A percentile compares a stretch with the other conserved stretches of the same genome.
phyloP scores from a whole-genome alignment of 1,139 yeast genomes.

The Yamadazyma mexicana region DNA sequence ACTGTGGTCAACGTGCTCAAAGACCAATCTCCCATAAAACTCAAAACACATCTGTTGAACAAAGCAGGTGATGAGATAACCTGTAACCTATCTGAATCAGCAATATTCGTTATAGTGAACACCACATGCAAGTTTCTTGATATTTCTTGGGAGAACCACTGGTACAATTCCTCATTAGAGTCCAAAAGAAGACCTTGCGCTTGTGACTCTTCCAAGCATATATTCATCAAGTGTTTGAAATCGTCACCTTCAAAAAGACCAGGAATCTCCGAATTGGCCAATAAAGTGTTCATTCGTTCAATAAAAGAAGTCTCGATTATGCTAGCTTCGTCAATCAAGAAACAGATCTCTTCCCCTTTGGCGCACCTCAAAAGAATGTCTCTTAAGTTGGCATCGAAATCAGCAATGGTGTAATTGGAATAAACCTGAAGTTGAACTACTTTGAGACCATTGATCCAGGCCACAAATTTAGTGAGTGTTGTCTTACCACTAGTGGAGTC shows the following conservation, averaged over 20 bases:
- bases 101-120: slow-evolving; percentile 68
- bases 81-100: slow-evolving; percentile 30
- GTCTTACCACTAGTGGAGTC: slow-evolving; percentile 82
- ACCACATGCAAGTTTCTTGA: slow-evolving; percentile 78
- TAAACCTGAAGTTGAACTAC: slow-evolving; percentile 61
- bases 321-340: slow-evolving; percentile 79
- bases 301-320: slow-evolving; percentile 76
- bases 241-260: slow-evolving; percentile 87
- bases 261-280: slow-evolving; percentile 92
- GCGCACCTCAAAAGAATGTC: slow-evolving; percentile 47
- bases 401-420: slow-evolving; percentile 52
- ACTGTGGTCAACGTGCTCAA: slow-evolving; percentile 50
- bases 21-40: slow-evolving; percentile 91
- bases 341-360: slow-evolving; percentile 64
- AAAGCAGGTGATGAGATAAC: slow-evolving; percentile 84
- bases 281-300: slow-evolving; percentile 87
- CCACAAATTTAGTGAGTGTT: slow-evolving; percentile 74
- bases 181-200: slow-evolving; percentile 65
- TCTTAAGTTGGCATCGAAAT: slow-evolving; percentile 69
- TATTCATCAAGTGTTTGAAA: slow-evolving; percentile 48
- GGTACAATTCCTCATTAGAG: slow-evolving; percentile 67
- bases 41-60: slow-evolving; percentile 84
- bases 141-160: slow-evolving; percentile 73
- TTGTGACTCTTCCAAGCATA: slow-evolving; percentile 61
- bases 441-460: slow-evolving; percentile 86